Conservation (phyloP, 2,329 filamentous ascomycete species). For the Tolypocladium cylindrosporum region DNA sequence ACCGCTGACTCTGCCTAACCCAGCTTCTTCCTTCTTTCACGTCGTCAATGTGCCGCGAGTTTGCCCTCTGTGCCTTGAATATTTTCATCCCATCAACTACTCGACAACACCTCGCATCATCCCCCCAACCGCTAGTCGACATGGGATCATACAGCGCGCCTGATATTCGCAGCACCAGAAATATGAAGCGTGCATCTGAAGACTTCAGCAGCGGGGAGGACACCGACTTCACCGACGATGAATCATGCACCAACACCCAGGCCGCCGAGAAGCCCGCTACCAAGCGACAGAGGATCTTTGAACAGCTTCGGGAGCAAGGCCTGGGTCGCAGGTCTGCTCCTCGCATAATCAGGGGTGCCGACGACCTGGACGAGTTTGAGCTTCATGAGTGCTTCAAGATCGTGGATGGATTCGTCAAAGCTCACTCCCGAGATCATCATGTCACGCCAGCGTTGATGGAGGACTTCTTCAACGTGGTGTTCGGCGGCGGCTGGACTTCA, state of each 20-base stretch:
- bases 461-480: neutral
- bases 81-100: too few relatives aligned
- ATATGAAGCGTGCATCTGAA: too few relatives aligned
- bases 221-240: neutral
- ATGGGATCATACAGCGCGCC: too few relatives aligned
- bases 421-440: neutral
- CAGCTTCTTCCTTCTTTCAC: too few relatives aligned
- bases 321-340: neutral
- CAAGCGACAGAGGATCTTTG: neutral
- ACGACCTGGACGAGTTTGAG: neutral
- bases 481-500: neutral
- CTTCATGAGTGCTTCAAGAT: neutral
- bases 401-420: neutral
- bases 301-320: neutral
- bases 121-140: too few relatives aligned
- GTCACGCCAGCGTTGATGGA: neutral
- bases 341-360: neutral
- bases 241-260: too few relatives aligned
- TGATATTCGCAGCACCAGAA: too few relatives aligned
- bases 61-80: too few relatives aligned
- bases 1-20: too few relatives aligned
- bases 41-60: too few relatives aligned
- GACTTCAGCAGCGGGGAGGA: too few relatives aligned
- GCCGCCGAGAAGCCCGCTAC: neutral
- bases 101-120: too few relatives aligned